Percentiles rank a stretch among this genome's conserved stretches.
These are phyloP conservation scores for Podila epigama DNA, from an alignment of 192 early-diverging fungal species.

Conservation along the genomic window DNA sequence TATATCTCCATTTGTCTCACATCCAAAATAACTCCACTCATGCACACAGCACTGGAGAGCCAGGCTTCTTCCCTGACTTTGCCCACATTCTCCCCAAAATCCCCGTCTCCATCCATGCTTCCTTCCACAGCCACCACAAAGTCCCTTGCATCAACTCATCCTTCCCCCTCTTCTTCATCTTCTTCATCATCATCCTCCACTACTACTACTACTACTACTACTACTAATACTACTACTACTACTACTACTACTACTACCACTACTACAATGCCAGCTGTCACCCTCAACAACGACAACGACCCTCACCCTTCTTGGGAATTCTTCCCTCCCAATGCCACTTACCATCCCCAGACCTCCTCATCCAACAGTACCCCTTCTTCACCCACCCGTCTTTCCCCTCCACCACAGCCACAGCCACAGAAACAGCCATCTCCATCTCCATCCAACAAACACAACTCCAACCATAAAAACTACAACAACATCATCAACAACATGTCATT, in stretches of 20 bases:
- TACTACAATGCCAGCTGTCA: too few relatives aligned
- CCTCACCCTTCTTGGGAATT: constrained; percentile 41
- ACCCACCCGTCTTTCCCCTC: not conserved
- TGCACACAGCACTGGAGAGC: not conserved
- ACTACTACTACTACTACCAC: not conserved
- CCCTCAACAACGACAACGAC: constrained; percentile 28
- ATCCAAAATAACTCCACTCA: not conserved
- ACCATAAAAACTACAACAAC: not conserved
- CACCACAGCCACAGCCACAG: not conserved
- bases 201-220: not conserved
- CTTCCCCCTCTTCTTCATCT: constrained; percentile 5
- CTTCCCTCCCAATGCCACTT: constrained; percentile 42
- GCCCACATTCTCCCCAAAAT: not conserved
- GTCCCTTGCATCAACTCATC: not conserved
- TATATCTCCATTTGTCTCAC: not conserved
- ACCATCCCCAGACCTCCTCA: constrained; percentile 25
- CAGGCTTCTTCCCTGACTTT: not conserved
- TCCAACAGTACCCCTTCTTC: not conserved
- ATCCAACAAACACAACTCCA: not conserved
- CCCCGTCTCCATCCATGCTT: not conserved
- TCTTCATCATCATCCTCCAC: not conserved
- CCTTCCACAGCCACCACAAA: not conserved
- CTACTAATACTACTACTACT: not conserved
- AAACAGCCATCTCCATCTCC: constrained; percentile 1
- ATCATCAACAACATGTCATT: constrained; percentile 31